A percentile compares a stretch with the other conserved stretches of the same genome.
Conservation (phyloP, 257 asterid genomes). For the Gentiana straminea region DNA sequence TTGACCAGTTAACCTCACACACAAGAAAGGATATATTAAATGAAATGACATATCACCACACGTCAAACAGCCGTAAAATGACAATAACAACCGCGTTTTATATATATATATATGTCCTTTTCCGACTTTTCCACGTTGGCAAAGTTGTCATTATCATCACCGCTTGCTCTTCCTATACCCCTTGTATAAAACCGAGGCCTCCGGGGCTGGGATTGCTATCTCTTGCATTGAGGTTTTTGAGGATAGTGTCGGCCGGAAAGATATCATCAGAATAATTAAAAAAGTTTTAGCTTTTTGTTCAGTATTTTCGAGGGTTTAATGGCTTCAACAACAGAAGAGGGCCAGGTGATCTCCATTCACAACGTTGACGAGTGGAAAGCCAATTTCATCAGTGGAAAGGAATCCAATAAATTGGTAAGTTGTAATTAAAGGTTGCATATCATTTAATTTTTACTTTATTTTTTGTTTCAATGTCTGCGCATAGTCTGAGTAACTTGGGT, state of each 20-base stretch:
- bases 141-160: background rate
- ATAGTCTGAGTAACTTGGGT: background rate
- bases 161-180: too few relatives aligned
- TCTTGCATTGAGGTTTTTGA: too few relatives aligned
- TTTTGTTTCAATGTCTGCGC: background rate
- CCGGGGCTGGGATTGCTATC: too few relatives aligned
- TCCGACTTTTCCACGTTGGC: background rate
- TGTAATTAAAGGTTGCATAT: background rate
- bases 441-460: background rate
- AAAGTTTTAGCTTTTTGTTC: background rate
- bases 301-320: constrained; percentile 11
- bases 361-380: constrained; percentile 33
- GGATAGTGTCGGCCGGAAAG: too few relatives aligned
- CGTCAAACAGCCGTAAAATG: too few relatives aligned
- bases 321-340: constrained; percentile 51
- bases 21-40: too few relatives aligned
- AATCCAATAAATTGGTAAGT: constrained; percentile 44
- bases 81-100: too few relatives aligned
- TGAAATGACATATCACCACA: too few relatives aligned
- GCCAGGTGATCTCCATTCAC: constrained; percentile 68
- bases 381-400: constrained; percentile 31
- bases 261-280: background rate
- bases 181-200: too few relatives aligned
- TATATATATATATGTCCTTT: too few relatives aligned
- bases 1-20: too few relatives aligned